Evolutionary conservation across 805 yeast species (phyloP).

Genomic region (Candida palmyrensis): DNA sequence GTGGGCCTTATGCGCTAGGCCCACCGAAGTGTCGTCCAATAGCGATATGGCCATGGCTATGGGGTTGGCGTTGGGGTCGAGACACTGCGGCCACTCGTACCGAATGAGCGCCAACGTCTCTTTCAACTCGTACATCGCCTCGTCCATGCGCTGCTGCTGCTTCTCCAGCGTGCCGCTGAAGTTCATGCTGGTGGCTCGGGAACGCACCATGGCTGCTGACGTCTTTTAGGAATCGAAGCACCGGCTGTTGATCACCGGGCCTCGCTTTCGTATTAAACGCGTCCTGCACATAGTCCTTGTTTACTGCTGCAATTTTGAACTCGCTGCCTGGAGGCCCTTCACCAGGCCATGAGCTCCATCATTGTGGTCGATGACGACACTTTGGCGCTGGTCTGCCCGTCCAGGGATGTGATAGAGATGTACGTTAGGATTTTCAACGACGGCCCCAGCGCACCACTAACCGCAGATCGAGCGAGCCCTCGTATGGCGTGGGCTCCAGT

Average conservation of each 20-base stretch:
- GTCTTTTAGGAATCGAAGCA: too few species aligned
- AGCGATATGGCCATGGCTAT: slow-evolving; percentile 79
- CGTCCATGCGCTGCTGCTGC: slow-evolving; percentile 14
- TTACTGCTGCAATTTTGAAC: neutral
- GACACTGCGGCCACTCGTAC: slow-evolving; percentile 41
- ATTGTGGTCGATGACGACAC: slow-evolving; percentile 2
- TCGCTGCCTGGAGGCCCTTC: neutral
- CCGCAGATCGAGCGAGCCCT: slow-evolving; percentile 1
- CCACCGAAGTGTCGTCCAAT: slow-evolving; percentile 86
- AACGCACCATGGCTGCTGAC: slow-evolving; percentile 12
- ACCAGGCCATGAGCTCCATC: neutral
- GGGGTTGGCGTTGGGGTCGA: slow-evolving; percentile 55
- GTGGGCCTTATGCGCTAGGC: slow-evolving; percentile 66
- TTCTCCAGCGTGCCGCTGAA: slow-evolving; percentile 13
- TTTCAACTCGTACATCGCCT: slow-evolving; percentile 30
- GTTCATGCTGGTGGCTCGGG: slow-evolving; percentile 19
- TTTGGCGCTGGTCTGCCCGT: neutral
- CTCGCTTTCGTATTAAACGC: neutral
- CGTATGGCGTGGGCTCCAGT: slow-evolving; percentile 1
- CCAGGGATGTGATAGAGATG: slow-evolving; percentile 17
- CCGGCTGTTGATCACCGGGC: too few species aligned
- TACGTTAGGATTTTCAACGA: slow-evolving; percentile 10
- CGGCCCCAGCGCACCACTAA: neutral
- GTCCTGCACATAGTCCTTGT: slow-evolving; percentile 1
- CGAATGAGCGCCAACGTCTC: slow-evolving; percentile 30